These are phyloP conservation scores for Neopestalotiopsis rosae DNA, from an alignment of 2,329 filamentous ascomycete genomes.

Conservation along the genomic window DNA sequence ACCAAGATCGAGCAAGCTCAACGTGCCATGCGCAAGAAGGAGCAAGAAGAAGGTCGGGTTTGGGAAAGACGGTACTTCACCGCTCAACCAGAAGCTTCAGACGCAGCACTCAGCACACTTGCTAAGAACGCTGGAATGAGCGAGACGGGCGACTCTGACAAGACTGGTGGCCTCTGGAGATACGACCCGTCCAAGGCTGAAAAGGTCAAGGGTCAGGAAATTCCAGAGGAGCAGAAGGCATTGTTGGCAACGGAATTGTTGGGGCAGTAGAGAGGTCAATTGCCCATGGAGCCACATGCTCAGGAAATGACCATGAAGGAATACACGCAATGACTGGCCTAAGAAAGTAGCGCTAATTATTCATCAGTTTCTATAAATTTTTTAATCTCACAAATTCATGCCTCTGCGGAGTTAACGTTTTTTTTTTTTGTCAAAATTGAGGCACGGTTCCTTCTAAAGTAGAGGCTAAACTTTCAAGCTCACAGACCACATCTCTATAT, in stretches of 20 bases:
- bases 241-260: conserved; percentile 39
- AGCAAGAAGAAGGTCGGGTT: conserved; percentile 62
- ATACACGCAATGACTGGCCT: background rate
- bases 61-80: conserved; percentile 91
- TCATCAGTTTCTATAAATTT: background rate
- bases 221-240: conserved; percentile 43
- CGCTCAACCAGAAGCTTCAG: conserved; percentile 43
- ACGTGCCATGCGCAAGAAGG: conserved; percentile 68
- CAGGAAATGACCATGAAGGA: background rate
- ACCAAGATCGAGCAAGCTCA: conserved; percentile 82
- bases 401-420: no score
- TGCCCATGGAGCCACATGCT: background rate
- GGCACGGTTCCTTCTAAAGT: conserved; percentile 11
- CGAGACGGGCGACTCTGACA: conserved; percentile 59
- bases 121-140: conserved; percentile 53
- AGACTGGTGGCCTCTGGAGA: conserved; percentile 66
- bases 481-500: conserved; percentile 26
- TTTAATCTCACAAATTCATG: background rate
- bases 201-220: conserved; percentile 43
- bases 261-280: conserved; percentile 30
- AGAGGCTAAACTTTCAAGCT: conserved; percentile 19
- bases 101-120: conserved; percentile 50
- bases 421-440: background rate
- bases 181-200: conserved; percentile 53
- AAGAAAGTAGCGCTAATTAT: background rate